Evolutionary conservation across 768 basidiomycete species (phyloP).

Genomic region (Trametes sanguinea): DNA sequence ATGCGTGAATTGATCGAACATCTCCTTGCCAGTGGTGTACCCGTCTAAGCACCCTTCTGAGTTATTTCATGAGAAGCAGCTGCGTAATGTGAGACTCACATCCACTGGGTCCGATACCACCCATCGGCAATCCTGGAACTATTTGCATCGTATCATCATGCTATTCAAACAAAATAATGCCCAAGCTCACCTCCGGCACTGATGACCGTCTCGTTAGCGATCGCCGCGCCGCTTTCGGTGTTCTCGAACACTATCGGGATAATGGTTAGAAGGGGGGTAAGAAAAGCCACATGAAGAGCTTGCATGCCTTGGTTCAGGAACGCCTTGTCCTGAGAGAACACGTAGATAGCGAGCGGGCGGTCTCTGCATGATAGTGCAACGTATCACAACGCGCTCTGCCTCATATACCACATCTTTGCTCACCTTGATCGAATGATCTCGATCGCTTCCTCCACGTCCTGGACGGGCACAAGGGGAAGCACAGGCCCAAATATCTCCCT

Average conservation of each 20-base stretch:
- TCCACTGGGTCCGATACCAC: slow-evolving; percentile 58
- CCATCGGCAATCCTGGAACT: slow-evolving; percentile 70
- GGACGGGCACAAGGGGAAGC: slow-evolving; percentile 68
- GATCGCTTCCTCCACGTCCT: slow-evolving; percentile 65
- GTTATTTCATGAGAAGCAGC: no score
- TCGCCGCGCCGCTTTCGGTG: slow-evolving; percentile 67
- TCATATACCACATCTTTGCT: slow-evolving; percentile 51
- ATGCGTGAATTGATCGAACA: slow-evolving; percentile 78
- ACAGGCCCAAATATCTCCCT: slow-evolving; percentile 85
- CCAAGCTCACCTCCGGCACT: slow-evolving; percentile 51
- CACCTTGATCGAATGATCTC: slow-evolving; percentile 49
- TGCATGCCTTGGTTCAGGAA: slow-evolving; percentile 62
- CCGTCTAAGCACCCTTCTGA: slow-evolving; percentile 29
- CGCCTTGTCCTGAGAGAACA: slow-evolving; percentile 62
- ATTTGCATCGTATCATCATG: no score
- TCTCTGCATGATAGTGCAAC: slow-evolving; percentile 51
- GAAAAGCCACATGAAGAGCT: background rate
- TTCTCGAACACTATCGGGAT: slow-evolving; percentile 49
- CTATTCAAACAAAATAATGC: background rate
- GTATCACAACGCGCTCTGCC: slow-evolving; percentile 70
- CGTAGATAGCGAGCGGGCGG: slow-evolving; percentile 74
- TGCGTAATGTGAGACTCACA: slow-evolving; percentile 42
- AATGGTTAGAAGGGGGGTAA: background rate
- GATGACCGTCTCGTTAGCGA: slow-evolving; percentile 71
- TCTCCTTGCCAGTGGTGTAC: slow-evolving; percentile 65